Base-by-base conservation (phyloP, 345 rosid genomes). In the Physaria fendleri region DNA sequence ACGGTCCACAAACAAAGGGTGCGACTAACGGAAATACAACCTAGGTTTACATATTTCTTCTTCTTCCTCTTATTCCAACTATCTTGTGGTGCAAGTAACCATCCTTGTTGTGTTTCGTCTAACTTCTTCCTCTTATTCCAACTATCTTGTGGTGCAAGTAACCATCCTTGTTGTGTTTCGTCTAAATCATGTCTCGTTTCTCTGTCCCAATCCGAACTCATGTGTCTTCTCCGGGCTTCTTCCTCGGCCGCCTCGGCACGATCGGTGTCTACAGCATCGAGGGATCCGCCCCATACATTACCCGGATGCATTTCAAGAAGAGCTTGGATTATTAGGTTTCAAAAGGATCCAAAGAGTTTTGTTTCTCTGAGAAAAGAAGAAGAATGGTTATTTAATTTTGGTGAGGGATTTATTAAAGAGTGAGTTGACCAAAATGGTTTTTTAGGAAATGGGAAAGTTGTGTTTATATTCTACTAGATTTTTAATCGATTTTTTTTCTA, bases 141-240 rank as follows among this genome's bases (percentile, higher is more conserved):
- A 41, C 61, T 59, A 45, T 77, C 76, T 13, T 72, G 71, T 0
- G 81, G 78, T 17, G 79, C 85, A 22, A 87, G 61, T 14, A 90
- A 73, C 97, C 95, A 90, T 58, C 95, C 79, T 75, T 85, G 95
- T 23, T 90, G 95, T 2, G 95, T 90, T 56, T 90, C 93, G 38
- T 87, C 90, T 5, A 85, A 70, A 27, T 52, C 51, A 25, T 76
- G 59, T 20, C 72, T 72, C 17, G n/a, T n/a, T 2, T 72, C 85
- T 68, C 69, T 56, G 71, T 85, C 95, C 87, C 85, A 77, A 11
- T 83, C 85, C 12, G 27, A n/a, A n/a, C n/a, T 2, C 60, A 42
- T 47, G 8, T 46, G 35, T 55, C 71, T 56, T 56, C 39, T 67
- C 14, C 76, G 54, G n/a, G n/a, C n/a, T 54, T 73, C 74, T 38